These are phyloP conservation scores for Fusarium sp. DNA, from an alignment of 2,329 filamentous ascomycete species.

Conservation along the genomic window DNA sequence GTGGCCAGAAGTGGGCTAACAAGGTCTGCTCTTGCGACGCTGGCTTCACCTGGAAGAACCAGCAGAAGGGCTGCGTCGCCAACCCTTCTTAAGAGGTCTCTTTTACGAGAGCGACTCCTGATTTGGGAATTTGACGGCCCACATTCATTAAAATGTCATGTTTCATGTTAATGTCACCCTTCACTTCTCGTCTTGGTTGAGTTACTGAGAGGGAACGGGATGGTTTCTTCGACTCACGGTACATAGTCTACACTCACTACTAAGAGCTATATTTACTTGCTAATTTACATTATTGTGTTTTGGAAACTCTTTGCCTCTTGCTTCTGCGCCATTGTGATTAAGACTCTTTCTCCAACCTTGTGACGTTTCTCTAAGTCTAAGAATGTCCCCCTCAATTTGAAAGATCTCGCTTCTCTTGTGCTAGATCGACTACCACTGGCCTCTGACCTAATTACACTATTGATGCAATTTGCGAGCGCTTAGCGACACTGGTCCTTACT, in stretches of 20 bases:
- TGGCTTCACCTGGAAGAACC: neutral
- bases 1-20: neutral
- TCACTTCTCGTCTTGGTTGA: neutral
- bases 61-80: neutral
- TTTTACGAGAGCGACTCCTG: neutral
- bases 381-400: neutral
- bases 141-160: slow-evolving; percentile 3
- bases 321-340: neutral
- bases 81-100: neutral
- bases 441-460: neutral
- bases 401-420: neutral
- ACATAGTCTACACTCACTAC: slow-evolving; percentile 1
- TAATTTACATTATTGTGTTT: slow-evolving; percentile 1
- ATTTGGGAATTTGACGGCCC: neutral
- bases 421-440: neutral
- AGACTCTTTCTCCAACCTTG: neutral
- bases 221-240: neutral
- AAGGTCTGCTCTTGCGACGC: neutral
- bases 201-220: neutral
- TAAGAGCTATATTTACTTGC: slow-evolving; percentile 2
- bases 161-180: neutral
- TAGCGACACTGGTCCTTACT: neutral
- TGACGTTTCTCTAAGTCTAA: neutral
- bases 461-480: neutral
- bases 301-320: neutral